Evolutionary conservation across 768 basidiomycete species (phyloP), one percentile per base, ranked within the genome.

Genomic region (Candolleomyces efflorescens): DNA sequence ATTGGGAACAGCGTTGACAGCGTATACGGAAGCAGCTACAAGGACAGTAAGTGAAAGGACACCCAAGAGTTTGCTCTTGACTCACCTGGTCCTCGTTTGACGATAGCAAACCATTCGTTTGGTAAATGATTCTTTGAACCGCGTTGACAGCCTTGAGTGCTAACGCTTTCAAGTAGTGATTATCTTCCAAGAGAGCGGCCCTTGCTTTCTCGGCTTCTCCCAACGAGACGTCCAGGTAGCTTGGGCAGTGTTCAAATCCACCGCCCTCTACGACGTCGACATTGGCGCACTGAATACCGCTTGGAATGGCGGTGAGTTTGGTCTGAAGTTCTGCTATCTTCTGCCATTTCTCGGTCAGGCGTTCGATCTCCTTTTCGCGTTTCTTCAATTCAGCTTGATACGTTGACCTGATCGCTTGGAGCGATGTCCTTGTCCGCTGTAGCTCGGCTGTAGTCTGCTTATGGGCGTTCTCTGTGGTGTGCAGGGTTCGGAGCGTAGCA

Each of bases 331-430:
- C 90, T 5, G 82, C 72, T 17, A 93, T 68, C 66, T 85, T 92
- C 26, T 77, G 73, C 89, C 89, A 92, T 61, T 83, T 84, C 50
- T 93, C 91, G 24, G 81, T 62, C 67, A 88, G 84, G 17, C 84
- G 79, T 63, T 93, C 91, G 17, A 86, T 71, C 41, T 94, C 91
- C 62, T 86, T 87, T 63, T 94, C 92, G 64, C 82, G 83, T 76
- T 88, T 89, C 78, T 87, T 92, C 36, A 91, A 67, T 67, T 94
- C 92, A 37, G 78, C 76, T 56, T 82, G 78, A 60, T 91, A 83
- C 0, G 86, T 81, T 41, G 83, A 77, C 23, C 92, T 84, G 12
- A 90, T 74, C 10, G 82, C 82, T 61, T 90, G 89, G 11, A 94
- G 65, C 0, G 84, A 69, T 1, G 83, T 80, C 46, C 86, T 82